Base-by-base conservation (phyloP, 1,284 basidiomycete species). In the Pseudozyma thailandica region DNA sequence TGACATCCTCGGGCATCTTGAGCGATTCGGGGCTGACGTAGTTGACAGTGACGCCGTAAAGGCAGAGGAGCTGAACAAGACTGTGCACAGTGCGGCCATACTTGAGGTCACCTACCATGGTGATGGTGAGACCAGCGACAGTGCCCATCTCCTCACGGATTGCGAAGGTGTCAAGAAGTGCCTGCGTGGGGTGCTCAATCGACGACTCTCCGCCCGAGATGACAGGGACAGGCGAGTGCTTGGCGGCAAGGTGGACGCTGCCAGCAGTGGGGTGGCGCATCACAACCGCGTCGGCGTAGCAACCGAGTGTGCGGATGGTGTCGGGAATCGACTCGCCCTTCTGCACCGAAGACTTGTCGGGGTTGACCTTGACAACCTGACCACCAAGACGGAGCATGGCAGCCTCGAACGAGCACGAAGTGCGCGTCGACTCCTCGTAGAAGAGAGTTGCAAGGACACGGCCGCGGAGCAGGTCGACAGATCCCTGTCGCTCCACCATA, bases 361-460 rank as follows among this genome's bases (percentile, higher is more conserved):
- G 89, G 48, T 88, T 88, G 46, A 98, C 88, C 64, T 91, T 88
- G 26, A 98, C 90, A 39, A 98, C 95, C 79, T 95, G 90, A 37
- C 96, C 96, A 48, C 96, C 96, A 76, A 93, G 93, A 50, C 96
- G 89, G 84, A 95, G 94, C 96, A 98, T 98, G 13, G 96, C 96
- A 8, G 95, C 92, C 83, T 99, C 95, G 81, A 99, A 99, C n/a
- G 95, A 98, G 15, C 72, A 73, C 35, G 77, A 80, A 2, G 96
- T 99, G 51, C 96, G 88, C 1, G 96, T 99, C 9, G 94, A 97
- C 2, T 96, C 93, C 83, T 99, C 96, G 84, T 95, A 99, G 87
- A 99, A 99, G 37, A 97, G 84, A n/a, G 91, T 95, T 81, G 92
- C 94, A 5, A 99, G 88, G 0, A 99, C 90, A 68, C 90, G 92